A percentile compares a stretch with the other conserved stretches of the same genome.
phyloP scores from a whole-genome alignment of 1,284 basidiomycete species.

The Mycena citricolor region DNA sequence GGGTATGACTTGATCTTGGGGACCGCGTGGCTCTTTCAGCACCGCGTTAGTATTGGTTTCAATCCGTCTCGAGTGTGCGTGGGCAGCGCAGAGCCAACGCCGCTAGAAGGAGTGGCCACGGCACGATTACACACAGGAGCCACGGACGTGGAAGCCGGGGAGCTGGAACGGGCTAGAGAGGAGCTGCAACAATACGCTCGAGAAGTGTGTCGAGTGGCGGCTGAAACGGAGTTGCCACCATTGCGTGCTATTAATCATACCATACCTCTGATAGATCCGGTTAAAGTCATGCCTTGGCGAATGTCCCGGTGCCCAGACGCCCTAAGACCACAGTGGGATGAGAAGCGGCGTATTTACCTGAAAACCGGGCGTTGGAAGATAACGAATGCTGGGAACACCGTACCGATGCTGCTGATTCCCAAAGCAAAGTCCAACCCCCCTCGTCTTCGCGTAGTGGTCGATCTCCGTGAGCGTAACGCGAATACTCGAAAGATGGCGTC shows the following conservation, averaged over 20 bases:
- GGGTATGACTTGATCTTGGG: conserved; percentile 32
- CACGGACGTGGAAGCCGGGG: not conserved
- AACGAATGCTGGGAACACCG: conserved; percentile 7
- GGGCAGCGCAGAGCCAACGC: not conserved
- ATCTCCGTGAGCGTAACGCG: conserved; percentile 26
- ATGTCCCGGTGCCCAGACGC: conserved; percentile 2
- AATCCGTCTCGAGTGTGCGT: conserved; percentile 4
- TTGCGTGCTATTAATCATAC: conserved; percentile 4
- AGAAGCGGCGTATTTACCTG: conserved; percentile 5
- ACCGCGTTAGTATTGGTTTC: conserved; percentile 16
- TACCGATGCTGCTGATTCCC: conserved; percentile 36
- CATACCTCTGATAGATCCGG: conserved; percentile 6
- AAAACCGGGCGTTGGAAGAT: conserved; percentile 5
- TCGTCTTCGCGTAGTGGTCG: conserved; percentile 25
- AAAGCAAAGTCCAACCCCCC: conserved; percentile 27
- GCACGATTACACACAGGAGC: not conserved
- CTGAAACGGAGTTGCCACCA: conserved; percentile 3
- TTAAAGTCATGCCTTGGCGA: conserved; percentile 1
- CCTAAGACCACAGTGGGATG: conserved; percentile 5
- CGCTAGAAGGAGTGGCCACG: conserved; percentile 1
- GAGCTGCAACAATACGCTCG: conserved; percentile 3
- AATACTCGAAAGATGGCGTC: conserved; percentile 25
- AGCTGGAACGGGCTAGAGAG: not conserved
- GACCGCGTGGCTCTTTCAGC: conserved; percentile 31
- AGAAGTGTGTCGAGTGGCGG: conserved; percentile 6